Conservation (phyloP, 192 early-diverging fungal genomes). For the Backusella psychrophila region DNA sequence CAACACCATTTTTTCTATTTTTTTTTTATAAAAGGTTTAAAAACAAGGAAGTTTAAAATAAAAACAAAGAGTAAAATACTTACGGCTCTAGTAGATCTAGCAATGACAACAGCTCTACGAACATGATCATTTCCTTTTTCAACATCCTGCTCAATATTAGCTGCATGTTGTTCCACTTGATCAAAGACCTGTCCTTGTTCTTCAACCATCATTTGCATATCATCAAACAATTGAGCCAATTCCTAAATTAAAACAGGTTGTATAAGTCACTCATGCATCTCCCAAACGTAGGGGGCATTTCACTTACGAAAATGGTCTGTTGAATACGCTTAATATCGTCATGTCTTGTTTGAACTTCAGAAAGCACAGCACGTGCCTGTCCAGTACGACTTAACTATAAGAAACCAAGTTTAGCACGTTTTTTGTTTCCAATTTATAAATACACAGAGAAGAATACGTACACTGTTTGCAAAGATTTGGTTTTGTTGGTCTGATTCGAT, state of each 20-base stretch:
- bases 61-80: neutral
- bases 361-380: constrained; percentile 69
- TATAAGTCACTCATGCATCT: neutral
- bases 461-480: constrained; percentile 77
- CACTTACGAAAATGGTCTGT: constrained; percentile 73
- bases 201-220: constrained; percentile 82
- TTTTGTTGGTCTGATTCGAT: constrained; percentile 66
- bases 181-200: constrained; percentile 75
- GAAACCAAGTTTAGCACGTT: constrained; percentile 29
- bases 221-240: constrained; percentile 82
- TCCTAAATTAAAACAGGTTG: constrained; percentile 48
- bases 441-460: constrained; percentile 22
- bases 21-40: neutral
- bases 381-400: constrained; percentile 65
- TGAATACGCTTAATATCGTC: constrained; percentile 84
- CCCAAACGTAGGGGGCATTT: neutral
- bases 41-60: neutral
- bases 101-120: constrained; percentile 24
- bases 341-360: constrained; percentile 81
- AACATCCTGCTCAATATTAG: constrained; percentile 14
- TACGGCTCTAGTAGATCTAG: constrained; percentile 28
- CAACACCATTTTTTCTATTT: constrained; percentile 38
- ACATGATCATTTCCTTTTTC: constrained; percentile 30
- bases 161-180: constrained; percentile 64
- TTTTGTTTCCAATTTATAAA: constrained; percentile 20